These are phyloP conservation scores for Lachnellula arida DNA, from an alignment of 2,329 filamentous ascomycete species.

Conservation along the genomic window DNA sequence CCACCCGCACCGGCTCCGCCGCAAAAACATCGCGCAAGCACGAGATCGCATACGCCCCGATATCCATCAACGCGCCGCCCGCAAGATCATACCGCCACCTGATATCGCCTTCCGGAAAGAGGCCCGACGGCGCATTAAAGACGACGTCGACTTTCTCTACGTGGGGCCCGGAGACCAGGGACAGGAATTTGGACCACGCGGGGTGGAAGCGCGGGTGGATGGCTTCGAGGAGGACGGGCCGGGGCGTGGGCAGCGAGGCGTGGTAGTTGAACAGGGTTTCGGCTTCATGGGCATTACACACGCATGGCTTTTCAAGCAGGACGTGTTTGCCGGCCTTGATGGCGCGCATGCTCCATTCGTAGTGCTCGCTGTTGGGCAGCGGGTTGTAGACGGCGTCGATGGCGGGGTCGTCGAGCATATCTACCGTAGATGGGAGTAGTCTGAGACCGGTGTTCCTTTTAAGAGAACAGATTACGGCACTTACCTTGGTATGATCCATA, in stretches of 20 bases:
- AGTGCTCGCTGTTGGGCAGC: constrained; percentile 40
- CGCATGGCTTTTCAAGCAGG: constrained; percentile 49
- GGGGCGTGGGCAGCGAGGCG: constrained; percentile 16
- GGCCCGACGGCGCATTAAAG: constrained; percentile 30
- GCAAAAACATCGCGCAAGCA: constrained; percentile 38
- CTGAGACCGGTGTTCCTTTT: no score
- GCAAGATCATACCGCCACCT: constrained; percentile 39
- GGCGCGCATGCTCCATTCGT: constrained; percentile 45
- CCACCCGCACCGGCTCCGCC: constrained; percentile 36
- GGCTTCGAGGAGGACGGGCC: constrained; percentile 48
- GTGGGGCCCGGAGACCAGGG: constrained; percentile 35
- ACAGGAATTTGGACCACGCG: constrained; percentile 40
- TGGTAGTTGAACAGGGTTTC: constrained; percentile 39
- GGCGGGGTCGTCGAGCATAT: constrained; percentile 37
- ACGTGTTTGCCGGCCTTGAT: constrained; percentile 50
- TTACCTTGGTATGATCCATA: constrained; percentile 46
- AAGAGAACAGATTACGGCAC: not conserved
- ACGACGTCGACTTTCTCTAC: constrained; percentile 34
- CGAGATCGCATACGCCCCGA: constrained; percentile 39
- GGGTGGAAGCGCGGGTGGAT: constrained; percentile 50
- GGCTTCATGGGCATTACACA: constrained; percentile 43
- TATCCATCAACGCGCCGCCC: constrained; percentile 31
- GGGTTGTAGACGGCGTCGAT: constrained; percentile 50
- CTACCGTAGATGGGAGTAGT: constrained; percentile 7
- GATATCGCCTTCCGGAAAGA: constrained; percentile 38